Base-by-base conservation (phyloP, 2,329 filamentous ascomycete genomes). In the Penicillium sp. region DNA sequence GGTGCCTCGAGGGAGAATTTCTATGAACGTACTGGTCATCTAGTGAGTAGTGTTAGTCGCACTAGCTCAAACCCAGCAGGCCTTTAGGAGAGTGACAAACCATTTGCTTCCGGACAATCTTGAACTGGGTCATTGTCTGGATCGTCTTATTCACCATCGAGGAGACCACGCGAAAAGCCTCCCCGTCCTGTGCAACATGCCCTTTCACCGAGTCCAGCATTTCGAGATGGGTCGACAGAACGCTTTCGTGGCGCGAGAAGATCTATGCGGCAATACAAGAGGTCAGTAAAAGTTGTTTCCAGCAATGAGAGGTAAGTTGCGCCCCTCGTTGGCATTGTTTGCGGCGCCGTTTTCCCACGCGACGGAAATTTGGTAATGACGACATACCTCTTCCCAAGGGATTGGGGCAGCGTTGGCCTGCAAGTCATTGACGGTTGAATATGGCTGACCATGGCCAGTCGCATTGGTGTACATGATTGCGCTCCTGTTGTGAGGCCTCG, bases 141-240 rank as follows among this genome's bases (percentile, higher is more conserved):
- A 72, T 62, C 3, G 73, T 72, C 51, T 69, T 70, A 25, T 71
- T 67, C 14, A 76, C 55, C 63, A 76, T 73, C 6, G 65, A 59
- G 1, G 66, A 65, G 3, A 76, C 60, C 5, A 65, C 59, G 11
- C 60, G 62, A 33, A 59, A 65, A 11, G 66, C 63, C 30, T 68
- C 66, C 6, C 56, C 54, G 27, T 69, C 62, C 9, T 58, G 50
- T 4, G 57, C 53, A 9, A 68, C 56, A 39, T 72, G 67, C 6
- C 56, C 54, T 43, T 67, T 65, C 2, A 75, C 61, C 52, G 67
- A 63, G 14, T 68, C 61, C 8, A 75, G 59, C 57, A 76, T 67
- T 41, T 69, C 62, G 2, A 74, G 50, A 53, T 77, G 75, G 3
- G 67, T 70, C 30, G 65, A 61, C 3, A 77, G 60, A 25, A 74